Evolutionary conservation across 768 basidiomycete species (phyloP).

Genomic region (Antrodiella citrinella): DNA sequence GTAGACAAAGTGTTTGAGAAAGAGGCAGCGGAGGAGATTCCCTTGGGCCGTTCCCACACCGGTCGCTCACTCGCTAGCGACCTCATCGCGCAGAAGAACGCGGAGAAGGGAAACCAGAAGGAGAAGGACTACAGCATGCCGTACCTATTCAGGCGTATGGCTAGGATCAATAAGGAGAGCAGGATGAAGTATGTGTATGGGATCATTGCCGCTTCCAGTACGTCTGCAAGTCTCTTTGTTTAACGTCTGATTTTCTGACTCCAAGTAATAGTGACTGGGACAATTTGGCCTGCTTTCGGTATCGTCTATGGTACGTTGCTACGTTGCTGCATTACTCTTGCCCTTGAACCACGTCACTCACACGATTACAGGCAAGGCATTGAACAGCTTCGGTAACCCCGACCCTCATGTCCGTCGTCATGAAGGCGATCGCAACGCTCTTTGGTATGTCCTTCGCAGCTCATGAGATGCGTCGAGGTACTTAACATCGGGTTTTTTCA

Average conservation of each 20-base stretch:
- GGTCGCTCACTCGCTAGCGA: conserved; percentile 52
- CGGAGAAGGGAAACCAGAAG: conserved; percentile 24
- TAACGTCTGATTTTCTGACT: no score
- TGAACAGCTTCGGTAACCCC: conserved; percentile 44
- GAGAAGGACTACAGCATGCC: conserved; percentile 34
- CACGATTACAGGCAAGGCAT: conserved; percentile 49
- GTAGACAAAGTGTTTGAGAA: conserved; percentile 47
- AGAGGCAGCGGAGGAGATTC: conserved; percentile 47
- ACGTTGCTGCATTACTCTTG: not conserved
- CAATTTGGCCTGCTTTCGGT: conserved; percentile 58
- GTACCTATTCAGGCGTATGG: conserved; percentile 69
- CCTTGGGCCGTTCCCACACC: conserved; percentile 46
- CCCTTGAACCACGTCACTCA: no score
- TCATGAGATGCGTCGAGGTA: conserved; percentile 11
- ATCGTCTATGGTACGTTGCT: conserved; percentile 11
- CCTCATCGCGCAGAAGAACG: conserved; percentile 45
- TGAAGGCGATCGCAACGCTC: conserved; percentile 64
- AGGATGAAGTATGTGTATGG: conserved; percentile 57
- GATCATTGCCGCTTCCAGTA: conserved; percentile 41
- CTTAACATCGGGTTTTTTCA: not conserved
- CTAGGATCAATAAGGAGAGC: conserved; percentile 47
- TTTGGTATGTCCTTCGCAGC: conserved; percentile 41
- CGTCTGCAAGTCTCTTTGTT: conserved; percentile 2
- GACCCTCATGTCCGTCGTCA: conserved; percentile 34
- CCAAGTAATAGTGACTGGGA: conserved; percentile 33